Evolutionary conservation across 805 yeast genomes (phyloP).

Genomic region (Monosporozyma yasuniensis): DNA sequence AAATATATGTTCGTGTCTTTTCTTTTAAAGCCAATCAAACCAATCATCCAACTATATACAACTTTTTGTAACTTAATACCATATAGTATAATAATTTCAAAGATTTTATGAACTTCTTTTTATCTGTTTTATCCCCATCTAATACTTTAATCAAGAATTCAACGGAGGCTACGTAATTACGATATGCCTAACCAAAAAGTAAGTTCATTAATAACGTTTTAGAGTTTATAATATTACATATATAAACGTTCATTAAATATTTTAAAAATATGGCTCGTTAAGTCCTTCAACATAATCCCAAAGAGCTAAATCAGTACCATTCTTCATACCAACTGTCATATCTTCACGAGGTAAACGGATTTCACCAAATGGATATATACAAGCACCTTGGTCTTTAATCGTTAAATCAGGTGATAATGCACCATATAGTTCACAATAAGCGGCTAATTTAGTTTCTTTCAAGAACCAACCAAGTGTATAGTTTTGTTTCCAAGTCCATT

Average conservation of each 20-base stretch:
- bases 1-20: neutral
- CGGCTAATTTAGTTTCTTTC: slow-evolving; percentile 5
- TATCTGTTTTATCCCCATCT: too few species aligned
- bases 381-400: slow-evolving; percentile 25
- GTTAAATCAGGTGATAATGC: slow-evolving; percentile 30
- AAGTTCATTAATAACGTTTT: too few species aligned
- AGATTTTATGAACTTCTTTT: neutral
- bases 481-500: slow-evolving; percentile 11
- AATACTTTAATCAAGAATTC: too few species aligned
- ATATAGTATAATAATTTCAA: neutral
- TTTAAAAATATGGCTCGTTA: slow-evolving; percentile 1
- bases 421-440: slow-evolving; percentile 17
- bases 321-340: slow-evolving; percentile 16
- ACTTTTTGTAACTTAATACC: neutral
- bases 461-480: slow-evolving; percentile 7
- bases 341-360: slow-evolving; percentile 25
- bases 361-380: slow-evolving; percentile 32
- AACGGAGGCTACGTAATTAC: too few species aligned
- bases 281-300: slow-evolving; percentile 21
- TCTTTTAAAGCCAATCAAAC: neutral
- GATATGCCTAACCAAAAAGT: too few species aligned
- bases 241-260: too few species aligned
- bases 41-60: neutral
- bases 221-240: too few species aligned
- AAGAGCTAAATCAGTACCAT: slow-evolving; percentile 22